phyloP scores from a whole-genome alignment of 148 eudicot species.

The Cornus florida region DNA sequence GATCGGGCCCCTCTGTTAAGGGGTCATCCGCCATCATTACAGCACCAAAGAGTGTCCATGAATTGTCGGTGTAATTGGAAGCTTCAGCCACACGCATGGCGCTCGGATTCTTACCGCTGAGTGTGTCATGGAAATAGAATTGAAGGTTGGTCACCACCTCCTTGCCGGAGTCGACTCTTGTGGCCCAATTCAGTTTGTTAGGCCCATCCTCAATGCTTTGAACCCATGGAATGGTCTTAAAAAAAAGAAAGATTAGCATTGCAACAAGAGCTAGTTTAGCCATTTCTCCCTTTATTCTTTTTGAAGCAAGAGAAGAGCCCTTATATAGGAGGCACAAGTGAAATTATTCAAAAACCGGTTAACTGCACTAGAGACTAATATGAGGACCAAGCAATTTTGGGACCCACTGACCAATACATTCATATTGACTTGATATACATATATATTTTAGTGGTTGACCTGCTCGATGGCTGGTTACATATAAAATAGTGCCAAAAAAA shows the following conservation, averaged over 20 bases:
- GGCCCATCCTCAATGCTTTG: slow-evolving; percentile 3
- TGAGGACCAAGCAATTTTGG: no score
- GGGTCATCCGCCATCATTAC: slow-evolving; percentile 53
- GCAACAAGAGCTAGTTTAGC: slow-evolving; percentile 13
- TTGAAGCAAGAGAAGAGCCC: not conserved
- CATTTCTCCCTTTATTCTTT: not conserved
- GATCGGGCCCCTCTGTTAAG: slow-evolving; percentile 49
- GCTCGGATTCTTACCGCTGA: slow-evolving; percentile 31
- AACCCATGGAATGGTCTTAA: not conserved
- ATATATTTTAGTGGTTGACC: no score
- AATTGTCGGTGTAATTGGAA: slow-evolving; percentile 8
- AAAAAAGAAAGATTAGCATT: not conserved
- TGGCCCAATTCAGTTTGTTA: slow-evolving; percentile 31
- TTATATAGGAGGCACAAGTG: not conserved
- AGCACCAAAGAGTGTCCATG: slow-evolving; percentile 33
- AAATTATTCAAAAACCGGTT: not conserved
- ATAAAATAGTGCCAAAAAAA: no score
- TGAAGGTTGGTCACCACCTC: slow-evolving; percentile 39
- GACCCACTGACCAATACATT: no score
- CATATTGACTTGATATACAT: no score
- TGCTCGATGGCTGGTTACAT: no score
- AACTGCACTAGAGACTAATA: not conserved
- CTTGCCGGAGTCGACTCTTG: slow-evolving; percentile 15
- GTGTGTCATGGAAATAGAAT: slow-evolving; percentile 63
- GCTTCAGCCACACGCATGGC: slow-evolving; percentile 42